Base-by-base conservation (phyloP, 768 basidiomycete species). In the Tricholoma sp. region DNA sequence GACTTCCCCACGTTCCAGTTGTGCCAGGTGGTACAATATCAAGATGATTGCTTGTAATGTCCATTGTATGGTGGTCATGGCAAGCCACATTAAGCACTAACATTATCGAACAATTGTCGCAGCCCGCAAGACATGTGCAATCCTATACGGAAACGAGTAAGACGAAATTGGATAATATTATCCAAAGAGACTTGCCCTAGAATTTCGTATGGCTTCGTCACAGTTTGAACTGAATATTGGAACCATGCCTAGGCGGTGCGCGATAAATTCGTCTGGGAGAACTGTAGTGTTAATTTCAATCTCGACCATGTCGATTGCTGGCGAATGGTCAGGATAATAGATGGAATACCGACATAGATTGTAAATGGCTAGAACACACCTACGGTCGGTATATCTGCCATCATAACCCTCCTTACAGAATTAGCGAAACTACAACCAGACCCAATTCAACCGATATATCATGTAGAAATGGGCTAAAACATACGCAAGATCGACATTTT, bases 221-320 rank as follows among this genome's bases (percentile, higher is more conserved):
- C 93, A 95, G 62, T 90, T 91, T 37, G 84, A 77, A 71, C 92
- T 95, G 52, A 88, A 78, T 21, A 99, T 77, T 7, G 97, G 97
- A 27, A 99, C 80, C 84, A 97, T 89, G 21, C 97, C 97, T 29
- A 99, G 78, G 52, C 97, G 84, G 71, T 99, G 97, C 0, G 94
- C 92, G 59, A 99, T 89, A 75, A 94, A 97, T 74, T 99, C 97
- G 72, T 99, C 97, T 2, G 95, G 92, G 19, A 99, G 75, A 3
- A 97, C 95, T 1, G 91, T 86, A 4, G 93, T 94, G 70, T 99
- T 99, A 55, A 81, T 82, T 58, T 88, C 83, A 61, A 98, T 89
- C 71, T 94, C 90, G 10, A 98, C 96, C 73, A 96, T 88, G 76
- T 99, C 97, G 61, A 99, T 98, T 34, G 95, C 97, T 98, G 66